Conservation (phyloP, 768 basidiomycete genomes). For the Auriscalpium orientale region DNA sequence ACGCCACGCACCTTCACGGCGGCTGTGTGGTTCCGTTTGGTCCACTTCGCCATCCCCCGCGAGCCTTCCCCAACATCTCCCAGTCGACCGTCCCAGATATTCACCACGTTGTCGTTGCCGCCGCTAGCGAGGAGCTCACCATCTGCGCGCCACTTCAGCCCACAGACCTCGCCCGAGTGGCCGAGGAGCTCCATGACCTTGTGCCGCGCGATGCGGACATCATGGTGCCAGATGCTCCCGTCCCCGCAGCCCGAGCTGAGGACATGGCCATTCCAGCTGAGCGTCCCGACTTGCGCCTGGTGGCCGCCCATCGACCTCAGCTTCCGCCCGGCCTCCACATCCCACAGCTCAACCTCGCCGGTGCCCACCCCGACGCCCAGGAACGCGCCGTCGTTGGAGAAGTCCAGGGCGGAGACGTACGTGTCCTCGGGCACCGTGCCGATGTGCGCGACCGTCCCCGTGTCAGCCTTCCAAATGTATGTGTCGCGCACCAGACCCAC, state of each 20-base stretch:
- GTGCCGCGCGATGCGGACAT: conserved; percentile 76
- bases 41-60: conserved; percentile 73
- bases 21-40: conserved; percentile 84
- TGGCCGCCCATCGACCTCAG: conserved; percentile 91
- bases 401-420: conserved; percentile 71
- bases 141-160: conserved; percentile 63
- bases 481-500: conserved; percentile 83
- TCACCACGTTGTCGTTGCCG: conserved; percentile 97
- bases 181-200: conserved; percentile 77
- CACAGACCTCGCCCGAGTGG: conserved; percentile 91
- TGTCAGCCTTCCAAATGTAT: conserved; percentile 93
- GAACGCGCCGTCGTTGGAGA: conserved; percentile 74
- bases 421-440: conserved; percentile 69
- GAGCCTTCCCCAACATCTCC: conserved; percentile 32
- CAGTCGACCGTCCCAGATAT: conserved; percentile 88
- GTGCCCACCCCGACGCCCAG: conserved; percentile 73
- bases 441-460: conserved; percentile 73
- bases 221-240: conserved; percentile 95
- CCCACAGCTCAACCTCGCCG: conserved; percentile 94
- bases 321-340: conserved; percentile 69
- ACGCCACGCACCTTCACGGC: conserved; percentile 55
- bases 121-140: conserved; percentile 94
- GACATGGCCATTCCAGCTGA: conserved; percentile 85
- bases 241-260: conserved; percentile 86
- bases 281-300: conserved; percentile 70